A percentile compares a stretch with the other conserved stretches of the same genome.
phyloP scores from a whole-genome alignment of 2,329 filamentous ascomycete genomes.

The Nigrospora sphaerica region DNA sequence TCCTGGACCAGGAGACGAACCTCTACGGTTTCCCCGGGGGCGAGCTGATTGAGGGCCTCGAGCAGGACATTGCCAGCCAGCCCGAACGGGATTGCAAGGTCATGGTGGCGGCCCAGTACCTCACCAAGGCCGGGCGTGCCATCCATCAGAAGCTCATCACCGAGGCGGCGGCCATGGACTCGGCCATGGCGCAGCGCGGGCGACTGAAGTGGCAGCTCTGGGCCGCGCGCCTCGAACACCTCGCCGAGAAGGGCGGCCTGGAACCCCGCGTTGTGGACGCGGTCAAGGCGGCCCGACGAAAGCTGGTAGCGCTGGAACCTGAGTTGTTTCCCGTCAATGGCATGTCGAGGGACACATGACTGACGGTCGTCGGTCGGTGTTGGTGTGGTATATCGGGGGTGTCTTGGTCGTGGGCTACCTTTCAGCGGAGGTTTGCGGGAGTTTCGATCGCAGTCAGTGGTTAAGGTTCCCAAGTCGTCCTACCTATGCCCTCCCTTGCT shows the following conservation, averaged over 20 bases:
- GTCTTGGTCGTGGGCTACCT: no score
- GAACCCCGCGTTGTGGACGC: neutral
- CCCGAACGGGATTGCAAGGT: neutral
- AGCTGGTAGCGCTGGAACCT: neutral
- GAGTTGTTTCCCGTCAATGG: neutral
- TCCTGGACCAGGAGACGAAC: conserved; percentile 1
- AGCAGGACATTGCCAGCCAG: neutral
- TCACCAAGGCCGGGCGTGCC: neutral
- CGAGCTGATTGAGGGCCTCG: conserved; percentile 1
- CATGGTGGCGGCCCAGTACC: conserved; percentile 1
- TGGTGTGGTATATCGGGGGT: no score
- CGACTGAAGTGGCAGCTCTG: neutral
- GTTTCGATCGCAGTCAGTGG: no score
- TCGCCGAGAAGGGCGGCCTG: neutral
- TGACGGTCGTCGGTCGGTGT: no score
- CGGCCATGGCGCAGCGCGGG: neutral
- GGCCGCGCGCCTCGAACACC: neutral
- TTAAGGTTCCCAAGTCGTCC: no score
- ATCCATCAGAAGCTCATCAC: neutral
- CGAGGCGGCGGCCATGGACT: neutral
- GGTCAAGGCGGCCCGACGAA: neutral
- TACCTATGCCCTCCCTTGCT: no score
- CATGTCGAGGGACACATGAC: no score
- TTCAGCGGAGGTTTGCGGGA: no score
- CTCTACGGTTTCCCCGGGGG: neutral